These are phyloP conservation scores for Neofusicoccum cordaticola DNA, from an alignment of 2,329 filamentous ascomycete genomes.

Conservation along the genomic window DNA sequence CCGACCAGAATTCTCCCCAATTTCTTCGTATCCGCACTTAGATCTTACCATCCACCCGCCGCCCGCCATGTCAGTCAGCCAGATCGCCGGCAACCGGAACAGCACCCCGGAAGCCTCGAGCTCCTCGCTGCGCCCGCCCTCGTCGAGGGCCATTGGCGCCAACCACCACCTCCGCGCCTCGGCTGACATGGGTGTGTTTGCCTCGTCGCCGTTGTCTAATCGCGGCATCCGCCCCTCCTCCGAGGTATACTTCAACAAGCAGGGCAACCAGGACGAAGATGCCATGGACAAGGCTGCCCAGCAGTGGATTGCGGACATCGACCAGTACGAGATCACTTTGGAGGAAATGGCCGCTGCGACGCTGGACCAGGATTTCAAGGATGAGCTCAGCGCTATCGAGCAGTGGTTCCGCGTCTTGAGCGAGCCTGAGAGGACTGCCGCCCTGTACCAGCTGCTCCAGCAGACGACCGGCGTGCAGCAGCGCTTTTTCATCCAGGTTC, in stretches of 20 bases:
- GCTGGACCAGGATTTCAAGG: conserved; percentile 99
- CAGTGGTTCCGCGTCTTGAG: conserved; percentile 99
- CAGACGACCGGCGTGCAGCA: conserved; percentile 99
- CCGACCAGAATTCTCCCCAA: not conserved
- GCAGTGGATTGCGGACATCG: conserved; percentile 98
- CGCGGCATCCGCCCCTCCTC: conserved; percentile 88
- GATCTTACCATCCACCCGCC: not conserved
- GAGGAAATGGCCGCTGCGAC: conserved; percentile 99
- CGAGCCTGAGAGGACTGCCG: conserved; percentile 92
- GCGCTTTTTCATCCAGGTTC: conserved; percentile 96
- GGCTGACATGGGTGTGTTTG: conserved; percentile 87
- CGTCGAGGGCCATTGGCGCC: conserved; percentile 71
- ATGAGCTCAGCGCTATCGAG: conserved; percentile 96
- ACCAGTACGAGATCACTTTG: conserved; percentile 97
- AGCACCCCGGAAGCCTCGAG: conserved; percentile 91
- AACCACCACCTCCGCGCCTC: conserved; percentile 89
- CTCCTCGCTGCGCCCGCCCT: conserved; percentile 77
- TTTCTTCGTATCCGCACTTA: not conserved
- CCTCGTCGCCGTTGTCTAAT: conserved; percentile 63
- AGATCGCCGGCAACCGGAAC: conserved; percentile 72
- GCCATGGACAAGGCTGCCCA: conserved; percentile 84
- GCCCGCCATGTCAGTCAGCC: conserved; percentile 45
- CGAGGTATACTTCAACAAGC: conserved; percentile 85
- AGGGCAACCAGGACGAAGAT: conserved; percentile 70
- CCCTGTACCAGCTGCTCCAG: conserved; percentile 90